Percentiles rank a stretch among this genome's conserved stretches.
These are phyloP conservation scores for Leccinum rimulosum DNA, from an alignment of 768 basidiomycete species.

Conservation along the genomic window DNA sequence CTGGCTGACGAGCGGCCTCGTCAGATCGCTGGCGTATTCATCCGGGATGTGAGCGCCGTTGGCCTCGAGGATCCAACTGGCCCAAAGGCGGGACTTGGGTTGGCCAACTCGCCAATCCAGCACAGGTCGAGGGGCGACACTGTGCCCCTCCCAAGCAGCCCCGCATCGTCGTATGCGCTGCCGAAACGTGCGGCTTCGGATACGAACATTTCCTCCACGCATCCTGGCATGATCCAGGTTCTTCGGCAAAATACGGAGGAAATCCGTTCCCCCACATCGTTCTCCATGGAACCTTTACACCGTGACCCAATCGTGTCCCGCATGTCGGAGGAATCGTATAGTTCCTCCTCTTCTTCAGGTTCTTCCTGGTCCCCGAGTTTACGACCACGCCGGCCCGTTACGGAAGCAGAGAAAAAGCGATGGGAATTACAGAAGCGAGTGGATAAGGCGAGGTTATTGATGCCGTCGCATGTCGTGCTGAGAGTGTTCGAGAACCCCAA, in stretches of 20 bases:
- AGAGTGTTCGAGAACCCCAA: slow-evolving; percentile 65
- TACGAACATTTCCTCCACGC: slow-evolving; percentile 10
- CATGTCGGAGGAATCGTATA: slow-evolving; percentile 27
- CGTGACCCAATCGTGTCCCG: slow-evolving; percentile 4
- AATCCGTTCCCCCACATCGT: slow-evolving; percentile 14
- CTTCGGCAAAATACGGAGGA: slow-evolving; percentile 13
- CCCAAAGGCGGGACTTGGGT: slow-evolving; percentile 7
- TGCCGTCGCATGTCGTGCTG: slow-evolving; percentile 56
- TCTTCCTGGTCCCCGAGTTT: slow-evolving; percentile 23
- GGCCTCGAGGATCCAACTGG: slow-evolving; percentile 67
- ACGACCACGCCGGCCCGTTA: slow-evolving; percentile 24
- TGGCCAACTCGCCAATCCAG: slow-evolving; percentile 5
- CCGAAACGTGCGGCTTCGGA: slow-evolving; percentile 24
- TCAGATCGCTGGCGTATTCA: slow-evolving; percentile 77
- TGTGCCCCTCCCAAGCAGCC: slow-evolving; percentile 1
- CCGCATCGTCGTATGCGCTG: not conserved
- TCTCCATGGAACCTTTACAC: slow-evolving; percentile 11
- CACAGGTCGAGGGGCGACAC: slow-evolving; percentile 8
- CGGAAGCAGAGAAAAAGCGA: slow-evolving; percentile 56
- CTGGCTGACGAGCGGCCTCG: slow-evolving; percentile 66
- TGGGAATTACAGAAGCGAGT: slow-evolving; percentile 62
- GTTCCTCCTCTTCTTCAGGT: slow-evolving; percentile 18
- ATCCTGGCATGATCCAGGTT: slow-evolving; percentile 9
- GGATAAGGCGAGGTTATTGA: slow-evolving; percentile 55
- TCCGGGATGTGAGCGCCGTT: slow-evolving; percentile 64